A percentile compares a stretch with the other conserved stretches of the same genome.
phyloP scores from a whole-genome alignment of 192 early-diverging fungal species.

The Chytriomyces sp. region DNA sequence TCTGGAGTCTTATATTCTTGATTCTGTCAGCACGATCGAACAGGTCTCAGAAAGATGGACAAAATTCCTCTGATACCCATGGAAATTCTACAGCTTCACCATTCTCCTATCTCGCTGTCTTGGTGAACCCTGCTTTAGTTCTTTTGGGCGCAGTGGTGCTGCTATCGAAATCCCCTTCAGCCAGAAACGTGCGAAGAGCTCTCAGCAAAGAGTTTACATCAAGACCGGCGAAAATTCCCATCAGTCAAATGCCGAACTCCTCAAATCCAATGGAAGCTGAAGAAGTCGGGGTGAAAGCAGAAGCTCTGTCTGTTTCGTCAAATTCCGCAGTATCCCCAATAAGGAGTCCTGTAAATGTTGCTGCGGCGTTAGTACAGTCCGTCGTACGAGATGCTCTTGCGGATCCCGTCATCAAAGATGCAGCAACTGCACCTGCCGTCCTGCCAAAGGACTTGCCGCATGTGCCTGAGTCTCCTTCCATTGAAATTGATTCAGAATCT shows the following conservation, averaged over 20 bases:
- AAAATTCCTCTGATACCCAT: background rate
- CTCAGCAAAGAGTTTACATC: background rate
- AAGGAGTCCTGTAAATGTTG: background rate
- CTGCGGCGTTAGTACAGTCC: background rate
- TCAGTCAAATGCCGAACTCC: background rate
- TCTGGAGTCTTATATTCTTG: slow-evolving; percentile 22
- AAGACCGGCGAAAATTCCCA: background rate
- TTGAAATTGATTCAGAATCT: background rate
- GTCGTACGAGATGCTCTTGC: background rate
- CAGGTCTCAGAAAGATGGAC: background rate
- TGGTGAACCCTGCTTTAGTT: background rate
- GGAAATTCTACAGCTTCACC: background rate
- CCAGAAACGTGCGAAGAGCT: background rate
- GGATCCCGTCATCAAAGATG: background rate
- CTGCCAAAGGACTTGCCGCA: background rate
- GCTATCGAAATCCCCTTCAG: background rate
- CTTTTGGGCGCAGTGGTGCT: background rate
- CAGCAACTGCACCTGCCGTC: background rate
- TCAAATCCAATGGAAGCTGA: background rate
- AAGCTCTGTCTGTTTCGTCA: background rate
- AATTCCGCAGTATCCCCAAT: background rate
- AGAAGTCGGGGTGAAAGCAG: background rate
- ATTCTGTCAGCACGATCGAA: background rate
- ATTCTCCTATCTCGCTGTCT: background rate
- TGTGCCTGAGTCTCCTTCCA: background rate